Evolutionary conservation across 2,329 filamentous ascomycete species (phyloP).

Genomic region (Penicillium brasilianum): DNA sequence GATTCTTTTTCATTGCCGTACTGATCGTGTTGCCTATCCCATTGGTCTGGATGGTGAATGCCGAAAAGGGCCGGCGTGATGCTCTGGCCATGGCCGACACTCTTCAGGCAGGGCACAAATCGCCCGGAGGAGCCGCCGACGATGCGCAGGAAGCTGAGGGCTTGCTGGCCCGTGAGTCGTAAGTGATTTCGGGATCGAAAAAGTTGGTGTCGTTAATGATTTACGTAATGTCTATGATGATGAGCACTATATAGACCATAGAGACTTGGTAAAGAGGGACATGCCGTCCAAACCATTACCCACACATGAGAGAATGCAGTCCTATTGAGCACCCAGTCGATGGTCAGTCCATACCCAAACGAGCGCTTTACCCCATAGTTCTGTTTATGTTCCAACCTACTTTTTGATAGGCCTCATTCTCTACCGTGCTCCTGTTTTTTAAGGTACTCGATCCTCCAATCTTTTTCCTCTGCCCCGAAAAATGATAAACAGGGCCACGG

Average conservation of each 20-base stretch:
- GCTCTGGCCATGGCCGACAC: slow-evolving; percentile 40
- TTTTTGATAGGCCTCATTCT: too few relatives aligned
- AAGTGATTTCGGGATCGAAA: neutral
- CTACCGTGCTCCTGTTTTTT: too few relatives aligned
- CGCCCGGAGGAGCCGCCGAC: slow-evolving; percentile 19
- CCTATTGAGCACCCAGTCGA: too few relatives aligned
- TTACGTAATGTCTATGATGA: slow-evolving; percentile 1
- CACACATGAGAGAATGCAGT: neutral
- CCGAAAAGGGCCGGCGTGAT: slow-evolving; percentile 43
- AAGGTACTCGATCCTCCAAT: too few relatives aligned
- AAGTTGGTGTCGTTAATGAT: neutral
- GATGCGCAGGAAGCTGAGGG: slow-evolving; percentile 38
- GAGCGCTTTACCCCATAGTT: too few relatives aligned
- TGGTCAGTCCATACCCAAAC: too few relatives aligned
- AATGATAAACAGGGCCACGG: too few relatives aligned
- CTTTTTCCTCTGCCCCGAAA: too few relatives aligned
- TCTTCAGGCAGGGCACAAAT: slow-evolving; percentile 26
- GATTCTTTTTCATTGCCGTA: slow-evolving; percentile 85
- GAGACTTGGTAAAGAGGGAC: neutral
- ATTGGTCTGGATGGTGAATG: slow-evolving; percentile 73
- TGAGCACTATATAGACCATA: neutral
- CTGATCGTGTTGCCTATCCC: slow-evolving; percentile 82
- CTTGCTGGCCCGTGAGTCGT: slow-evolving; percentile 26
- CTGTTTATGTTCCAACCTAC: too few relatives aligned
- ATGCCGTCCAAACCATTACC: neutral